Evolutionary conservation across 2,329 filamentous ascomycete species (phyloP).

Genomic region (Fusarium algeriense): DNA sequence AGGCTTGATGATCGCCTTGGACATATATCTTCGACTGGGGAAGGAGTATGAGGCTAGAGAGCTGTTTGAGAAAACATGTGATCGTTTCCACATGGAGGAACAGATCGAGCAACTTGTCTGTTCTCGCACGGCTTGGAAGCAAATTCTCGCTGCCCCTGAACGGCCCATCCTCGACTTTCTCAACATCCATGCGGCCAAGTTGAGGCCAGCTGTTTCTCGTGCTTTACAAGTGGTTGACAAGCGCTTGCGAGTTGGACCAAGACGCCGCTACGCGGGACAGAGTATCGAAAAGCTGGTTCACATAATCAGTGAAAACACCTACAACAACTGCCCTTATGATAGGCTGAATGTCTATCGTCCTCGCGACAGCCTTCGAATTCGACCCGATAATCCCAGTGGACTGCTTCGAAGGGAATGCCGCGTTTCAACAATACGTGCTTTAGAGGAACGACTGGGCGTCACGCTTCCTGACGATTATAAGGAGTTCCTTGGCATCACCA

Average conservation of each 20-base stretch:
- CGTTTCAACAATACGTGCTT: neutral
- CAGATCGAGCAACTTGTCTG: conserved; percentile 13
- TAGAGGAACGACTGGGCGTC: neutral
- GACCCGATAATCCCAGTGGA: neutral
- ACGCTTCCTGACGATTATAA: conserved; percentile 8
- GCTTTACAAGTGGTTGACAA: neutral
- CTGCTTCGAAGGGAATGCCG: neutral
- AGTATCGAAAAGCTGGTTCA: neutral
- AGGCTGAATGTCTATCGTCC: neutral
- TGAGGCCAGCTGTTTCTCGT: conserved; percentile 3
- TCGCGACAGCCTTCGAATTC: neutral
- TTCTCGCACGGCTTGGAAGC: conserved; percentile 2
- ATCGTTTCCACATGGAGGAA: neutral
- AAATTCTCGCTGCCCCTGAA: neutral
- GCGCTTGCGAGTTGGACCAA: neutral
- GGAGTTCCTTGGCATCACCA: neutral
- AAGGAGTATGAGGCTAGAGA: neutral
- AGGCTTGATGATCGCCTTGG: conserved; percentile 23
- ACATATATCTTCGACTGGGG: neutral
- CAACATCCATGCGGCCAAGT: conserved; percentile 13
- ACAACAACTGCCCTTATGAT: conserved; percentile 9
- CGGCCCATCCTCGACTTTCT: conserved; percentile 1
- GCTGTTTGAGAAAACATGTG: neutral
- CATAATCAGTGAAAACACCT: conserved; percentile 11
- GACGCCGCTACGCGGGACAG: neutral